Percentiles rank a stretch among this genome's conserved stretches.
These are phyloP conservation scores for Rhodomyrtus tomentosa DNA, from an alignment of 345 rosid species.

Conservation along the genomic window DNA sequence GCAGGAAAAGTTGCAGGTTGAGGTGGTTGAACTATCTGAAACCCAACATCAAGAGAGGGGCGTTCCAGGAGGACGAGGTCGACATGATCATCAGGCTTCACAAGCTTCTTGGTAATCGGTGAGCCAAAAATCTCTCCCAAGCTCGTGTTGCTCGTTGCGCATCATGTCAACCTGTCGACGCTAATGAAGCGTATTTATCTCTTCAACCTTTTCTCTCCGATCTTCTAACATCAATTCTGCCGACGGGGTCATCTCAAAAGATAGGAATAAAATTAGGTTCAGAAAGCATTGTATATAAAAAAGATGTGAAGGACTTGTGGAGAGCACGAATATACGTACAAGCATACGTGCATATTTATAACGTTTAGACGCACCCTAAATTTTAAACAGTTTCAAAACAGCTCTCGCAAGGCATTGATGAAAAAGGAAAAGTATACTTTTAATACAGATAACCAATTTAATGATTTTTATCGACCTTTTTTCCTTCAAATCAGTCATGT, in stretches of 20 bases:
- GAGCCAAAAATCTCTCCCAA: neutral
- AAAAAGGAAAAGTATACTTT: neutral
- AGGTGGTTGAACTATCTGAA: conserved; percentile 57
- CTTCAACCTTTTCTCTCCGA: neutral
- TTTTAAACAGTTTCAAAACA: neutral
- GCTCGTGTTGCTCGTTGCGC: neutral
- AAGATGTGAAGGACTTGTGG: too few relatives aligned
- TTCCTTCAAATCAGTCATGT: neutral
- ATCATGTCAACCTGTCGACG: neutral
- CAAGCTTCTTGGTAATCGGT: conserved; percentile 52
- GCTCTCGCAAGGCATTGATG: neutral
- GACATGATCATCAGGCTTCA: conserved; percentile 50
- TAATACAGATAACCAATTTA: neutral
- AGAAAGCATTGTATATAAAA: too few relatives aligned
- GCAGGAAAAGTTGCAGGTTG: conserved; percentile 53
- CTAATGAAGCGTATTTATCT: neutral
- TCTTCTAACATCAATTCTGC: too few relatives aligned
- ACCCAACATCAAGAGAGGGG: conserved; percentile 47
- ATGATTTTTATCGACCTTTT: neutral
- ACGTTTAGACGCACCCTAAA: too few relatives aligned
- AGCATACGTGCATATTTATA: neutral
- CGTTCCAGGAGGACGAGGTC: conserved; percentile 37
- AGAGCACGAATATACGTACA: too few relatives aligned
- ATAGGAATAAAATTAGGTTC: too few relatives aligned
- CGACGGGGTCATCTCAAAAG: too few relatives aligned